phyloP scores from a whole-genome alignment of 2,329 filamentous ascomycete species.

The Penicillium thymicola region DNA sequence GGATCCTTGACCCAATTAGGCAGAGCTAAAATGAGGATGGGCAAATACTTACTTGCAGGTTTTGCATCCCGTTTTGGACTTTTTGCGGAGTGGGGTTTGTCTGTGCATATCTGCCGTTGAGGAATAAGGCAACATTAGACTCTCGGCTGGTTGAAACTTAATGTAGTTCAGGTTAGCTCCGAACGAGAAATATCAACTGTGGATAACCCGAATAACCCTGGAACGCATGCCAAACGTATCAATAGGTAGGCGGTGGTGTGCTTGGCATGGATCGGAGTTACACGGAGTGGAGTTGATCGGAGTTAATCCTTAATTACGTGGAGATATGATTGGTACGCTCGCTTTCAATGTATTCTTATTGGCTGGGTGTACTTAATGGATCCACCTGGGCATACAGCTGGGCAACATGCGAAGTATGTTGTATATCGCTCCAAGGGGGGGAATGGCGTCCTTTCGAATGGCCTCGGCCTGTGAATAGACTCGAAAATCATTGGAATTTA shows the following conservation, averaged over 20 bases:
- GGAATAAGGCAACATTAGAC: neutral
- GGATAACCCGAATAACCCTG: no score
- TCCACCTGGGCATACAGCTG: neutral
- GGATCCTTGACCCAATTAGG: conserved; percentile 15
- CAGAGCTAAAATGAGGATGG: neutral
- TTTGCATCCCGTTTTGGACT: conserved; percentile 29
- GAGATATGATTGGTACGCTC: conserved; percentile 9
- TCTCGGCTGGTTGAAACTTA: no score
- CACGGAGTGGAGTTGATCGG: neutral
- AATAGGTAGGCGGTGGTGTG: no score
- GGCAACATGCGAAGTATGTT: neutral
- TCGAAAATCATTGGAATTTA: neutral
- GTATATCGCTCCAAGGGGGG: no score
- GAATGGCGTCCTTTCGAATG: neutral
- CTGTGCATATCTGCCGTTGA: conserved; percentile 30
- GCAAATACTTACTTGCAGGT: conserved; percentile 31
- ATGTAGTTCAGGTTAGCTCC: no score
- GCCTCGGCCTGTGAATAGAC: neutral
- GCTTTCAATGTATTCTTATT: conserved; percentile 5
- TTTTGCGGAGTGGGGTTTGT: neutral
- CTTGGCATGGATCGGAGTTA: no score
- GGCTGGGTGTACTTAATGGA: neutral
- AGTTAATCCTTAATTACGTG: neutral
- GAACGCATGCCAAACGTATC: no score
- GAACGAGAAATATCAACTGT: no score